phyloP scores from a whole-genome alignment of 176 grass and related monocot genomes.

The Phoenix dactylifera region DNA sequence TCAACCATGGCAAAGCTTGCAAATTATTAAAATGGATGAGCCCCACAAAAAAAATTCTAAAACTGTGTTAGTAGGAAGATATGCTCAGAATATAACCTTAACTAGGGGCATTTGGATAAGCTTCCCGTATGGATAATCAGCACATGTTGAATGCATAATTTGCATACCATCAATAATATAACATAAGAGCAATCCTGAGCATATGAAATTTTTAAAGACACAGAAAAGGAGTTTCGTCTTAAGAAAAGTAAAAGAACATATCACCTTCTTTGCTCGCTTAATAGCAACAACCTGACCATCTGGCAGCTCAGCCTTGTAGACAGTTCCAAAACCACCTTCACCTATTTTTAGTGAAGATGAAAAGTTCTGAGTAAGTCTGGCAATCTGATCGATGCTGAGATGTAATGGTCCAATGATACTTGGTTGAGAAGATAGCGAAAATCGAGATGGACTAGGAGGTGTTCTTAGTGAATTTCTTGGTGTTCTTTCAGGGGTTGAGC shows the following conservation, averaged over 20 bases:
- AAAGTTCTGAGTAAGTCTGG: slow-evolving; percentile 83
- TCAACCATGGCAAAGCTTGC: too few species aligned
- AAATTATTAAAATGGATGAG: too few species aligned
- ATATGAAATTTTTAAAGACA: too few species aligned
- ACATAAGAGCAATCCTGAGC: too few species aligned
- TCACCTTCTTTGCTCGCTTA: slow-evolving; percentile 89
- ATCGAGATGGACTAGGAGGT: slow-evolving; percentile 75
- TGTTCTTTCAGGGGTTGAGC: slow-evolving; percentile 54
- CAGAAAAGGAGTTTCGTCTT: too few species aligned
- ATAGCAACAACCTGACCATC: slow-evolving; percentile 54
- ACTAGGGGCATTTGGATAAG: too few species aligned
- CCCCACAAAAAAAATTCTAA: too few species aligned
- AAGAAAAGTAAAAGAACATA: background rate
- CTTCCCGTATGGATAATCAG: too few species aligned
- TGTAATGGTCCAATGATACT: slow-evolving; percentile 58
- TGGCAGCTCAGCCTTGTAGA: slow-evolving; percentile 67
- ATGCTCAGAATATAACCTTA: too few species aligned
- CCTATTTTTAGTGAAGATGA: slow-evolving; percentile 56
- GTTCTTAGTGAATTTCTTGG: slow-evolving; percentile 45
- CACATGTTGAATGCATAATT: too few species aligned
- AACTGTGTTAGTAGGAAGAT: too few species aligned
- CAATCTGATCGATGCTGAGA: slow-evolving; percentile 59
- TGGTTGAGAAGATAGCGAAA: slow-evolving; percentile 57
- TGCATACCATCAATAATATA: too few species aligned
- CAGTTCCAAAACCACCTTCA: slow-evolving; percentile 73